phyloP scores from a whole-genome alignment of 768 basidiomycete genomes.

The Rhodotorula kratochvilovae region DNA sequence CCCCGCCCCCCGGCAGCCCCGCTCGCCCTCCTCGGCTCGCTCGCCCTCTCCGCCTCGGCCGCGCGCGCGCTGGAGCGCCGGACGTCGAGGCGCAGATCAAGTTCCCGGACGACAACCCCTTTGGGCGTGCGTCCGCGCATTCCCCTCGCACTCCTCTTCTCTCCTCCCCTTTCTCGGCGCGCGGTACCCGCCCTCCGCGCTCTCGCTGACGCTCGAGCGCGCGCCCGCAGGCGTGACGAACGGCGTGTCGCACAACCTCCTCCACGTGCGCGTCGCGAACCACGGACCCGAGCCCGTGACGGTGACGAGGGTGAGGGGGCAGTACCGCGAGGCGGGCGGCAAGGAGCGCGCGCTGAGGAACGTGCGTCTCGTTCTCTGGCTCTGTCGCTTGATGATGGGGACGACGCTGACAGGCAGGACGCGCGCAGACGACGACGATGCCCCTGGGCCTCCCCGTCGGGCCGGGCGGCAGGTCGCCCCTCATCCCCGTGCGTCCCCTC shows the following conservation, averaged over 20 bases:
- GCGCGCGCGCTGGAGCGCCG: neutral
- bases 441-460: conserved; percentile 1
- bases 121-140: conserved; percentile 11
- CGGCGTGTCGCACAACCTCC: neutral
- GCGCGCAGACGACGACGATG: neutral
- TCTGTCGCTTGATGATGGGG: too few species aligned
- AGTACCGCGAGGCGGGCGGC: conserved; percentile 5
- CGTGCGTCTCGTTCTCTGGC: conserved; percentile 1
- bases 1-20: neutral
- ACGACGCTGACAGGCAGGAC: neutral
- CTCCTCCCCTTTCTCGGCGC: too few species aligned
- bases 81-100: conserved; percentile 8
- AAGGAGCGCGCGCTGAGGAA: conserved; percentile 1
- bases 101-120: conserved; percentile 13
- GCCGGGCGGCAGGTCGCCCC: too few species aligned
- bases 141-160: neutral
- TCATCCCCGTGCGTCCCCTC: neutral
- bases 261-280: conserved; percentile 13
- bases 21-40: neutral
- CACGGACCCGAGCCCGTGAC: conserved; percentile 1
- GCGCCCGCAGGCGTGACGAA: conserved; percentile 13
- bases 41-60: neutral
- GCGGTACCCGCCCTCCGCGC: too few species aligned
- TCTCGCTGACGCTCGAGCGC: too few species aligned
- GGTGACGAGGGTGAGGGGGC: conserved; percentile 7